These are phyloP conservation scores for Trametes coccinea DNA, from an alignment of 768 basidiomycete species.

Conservation along the genomic window DNA sequence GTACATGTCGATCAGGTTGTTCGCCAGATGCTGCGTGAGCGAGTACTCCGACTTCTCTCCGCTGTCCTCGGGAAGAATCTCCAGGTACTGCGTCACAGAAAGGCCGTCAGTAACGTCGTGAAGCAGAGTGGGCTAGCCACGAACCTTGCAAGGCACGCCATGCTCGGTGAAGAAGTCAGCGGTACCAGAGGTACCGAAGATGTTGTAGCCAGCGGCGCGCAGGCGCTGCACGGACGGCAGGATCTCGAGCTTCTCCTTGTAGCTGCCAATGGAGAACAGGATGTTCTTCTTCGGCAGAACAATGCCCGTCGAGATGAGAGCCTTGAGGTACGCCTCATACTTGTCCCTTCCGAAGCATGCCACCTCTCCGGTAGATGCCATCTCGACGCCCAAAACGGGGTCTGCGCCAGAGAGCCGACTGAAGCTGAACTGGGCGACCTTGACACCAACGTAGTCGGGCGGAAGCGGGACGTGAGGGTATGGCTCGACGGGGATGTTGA, in stretches of 20 bases:
- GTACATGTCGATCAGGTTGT: constrained; percentile 98
- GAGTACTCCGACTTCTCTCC: constrained; percentile 97
- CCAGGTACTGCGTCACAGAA: constrained; percentile 65
- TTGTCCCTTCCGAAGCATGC: constrained; percentile 98
- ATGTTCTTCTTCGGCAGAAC: constrained; percentile 96
- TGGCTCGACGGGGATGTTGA: constrained; percentile 82
- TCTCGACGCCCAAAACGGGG: constrained; percentile 96
- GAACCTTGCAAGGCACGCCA: constrained; percentile 91
- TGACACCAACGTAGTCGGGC: constrained; percentile 94
- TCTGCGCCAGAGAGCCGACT: constrained; percentile 95
- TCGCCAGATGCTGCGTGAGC: constrained; percentile 92
- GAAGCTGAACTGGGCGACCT: constrained; percentile 99
- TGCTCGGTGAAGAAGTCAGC: constrained; percentile 98
- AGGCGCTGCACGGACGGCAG: constrained; percentile 94
- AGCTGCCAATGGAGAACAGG: constrained; percentile 93
- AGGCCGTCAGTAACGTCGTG: background rate
- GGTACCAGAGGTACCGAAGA: constrained; percentile 96
- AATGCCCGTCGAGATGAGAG: constrained; percentile 94
- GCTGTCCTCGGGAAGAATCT: constrained; percentile 77
- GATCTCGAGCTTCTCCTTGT: constrained; percentile 96
- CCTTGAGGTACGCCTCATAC: constrained; percentile 98
- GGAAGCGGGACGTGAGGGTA: constrained; percentile 91
- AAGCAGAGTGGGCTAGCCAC: background rate
- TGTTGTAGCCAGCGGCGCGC: constrained; percentile 89
- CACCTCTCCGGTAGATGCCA: constrained; percentile 99